Conservation (phyloP, 208 protist genomes). For the Leishmania lainsoni region DNA sequence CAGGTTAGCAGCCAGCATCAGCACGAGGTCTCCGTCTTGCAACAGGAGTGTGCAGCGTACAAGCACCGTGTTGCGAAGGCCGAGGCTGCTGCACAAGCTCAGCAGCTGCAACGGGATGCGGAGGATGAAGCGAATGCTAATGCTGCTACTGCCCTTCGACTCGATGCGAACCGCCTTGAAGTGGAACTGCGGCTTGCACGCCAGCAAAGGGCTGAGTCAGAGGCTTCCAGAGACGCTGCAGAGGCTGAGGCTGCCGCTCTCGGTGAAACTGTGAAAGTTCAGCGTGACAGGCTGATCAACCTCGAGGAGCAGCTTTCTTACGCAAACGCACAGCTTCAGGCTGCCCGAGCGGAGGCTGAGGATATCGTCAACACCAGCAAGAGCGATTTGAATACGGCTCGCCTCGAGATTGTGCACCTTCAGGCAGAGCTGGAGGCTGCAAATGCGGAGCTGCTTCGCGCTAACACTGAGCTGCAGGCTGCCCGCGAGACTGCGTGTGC, state of each 20-base stretch:
- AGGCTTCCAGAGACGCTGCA: neutral
- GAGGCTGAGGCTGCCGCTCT: neutral
- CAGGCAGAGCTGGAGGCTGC: neutral
- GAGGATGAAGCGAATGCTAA: neutral
- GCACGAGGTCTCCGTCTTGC: slow-evolving; percentile 21
- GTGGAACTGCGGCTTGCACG: neutral
- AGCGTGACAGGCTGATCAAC: neutral
- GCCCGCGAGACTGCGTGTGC: too few species aligned
- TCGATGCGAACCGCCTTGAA: neutral
- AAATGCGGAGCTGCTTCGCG: too few species aligned
- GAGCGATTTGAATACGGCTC: neutral
- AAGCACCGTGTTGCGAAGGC: neutral
- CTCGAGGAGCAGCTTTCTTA: neutral
- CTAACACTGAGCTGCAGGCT: too few species aligned
- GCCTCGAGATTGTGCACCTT: neutral
- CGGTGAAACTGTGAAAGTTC: neutral
- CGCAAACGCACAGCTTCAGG: neutral
- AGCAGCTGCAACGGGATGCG: neutral
- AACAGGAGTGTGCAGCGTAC: slow-evolving; percentile 19
- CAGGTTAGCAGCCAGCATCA: slow-evolving; percentile 28
- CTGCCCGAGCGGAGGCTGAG: neutral
- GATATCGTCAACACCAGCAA: neutral
- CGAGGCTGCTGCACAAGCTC: slow-evolving; percentile 4
- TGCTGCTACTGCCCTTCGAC: neutral
- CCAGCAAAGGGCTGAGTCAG: neutral